Evolutionary conservation across 768 basidiomycete species (phyloP), one percentile per base, ranked within the genome.

Genomic region (Strobilomyces confusus): DNA sequence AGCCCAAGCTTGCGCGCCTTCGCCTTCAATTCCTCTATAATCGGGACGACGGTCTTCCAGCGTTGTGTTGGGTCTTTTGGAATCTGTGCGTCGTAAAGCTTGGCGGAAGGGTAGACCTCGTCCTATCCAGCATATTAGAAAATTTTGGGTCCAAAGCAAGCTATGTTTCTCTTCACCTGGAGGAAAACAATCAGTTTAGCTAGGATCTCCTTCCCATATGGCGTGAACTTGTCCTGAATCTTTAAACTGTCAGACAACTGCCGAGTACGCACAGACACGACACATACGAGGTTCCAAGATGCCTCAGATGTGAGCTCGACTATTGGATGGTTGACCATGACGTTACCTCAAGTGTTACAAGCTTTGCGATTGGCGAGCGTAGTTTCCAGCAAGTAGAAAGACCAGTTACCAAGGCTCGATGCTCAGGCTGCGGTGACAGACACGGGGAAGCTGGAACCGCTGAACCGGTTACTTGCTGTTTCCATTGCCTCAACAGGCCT

Each of bases 191-290:
- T 80, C 46, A 99, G 80, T 63, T 86, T 93, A 34, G 82, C 79
- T 36, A 99, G 77, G 5, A 83, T 89, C 62, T 93, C 87, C 72
- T 93, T 95, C 20, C 87, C 97, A 62, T 80, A 89, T 8, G 86
- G 81, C 7, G 92, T 91, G 79, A 98, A 91, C 74, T 92, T 94
- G 79, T 91, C 87, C 74, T 95, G 89, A 54, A 95, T 74, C 90
- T 92, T 48, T 22, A 14, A 30, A 52, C 2, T 36, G 51, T 63
- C 19, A 63, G 55, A 22, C 25, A 45, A 42, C 19, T 23, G 44
- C 25, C 38, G 37, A 14, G 22, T 17, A 15, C 43, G 3, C 12
- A 26, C 14, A 38, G 30, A 22, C 17, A 29, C 44, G 11, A 50
- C 36, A 73, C 79, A 29, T 56, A 92, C 92, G 78, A 95, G 80